phyloP scores from a whole-genome alignment of 805 yeast genomes.

The Ogataea parapolymorpha region DNA sequence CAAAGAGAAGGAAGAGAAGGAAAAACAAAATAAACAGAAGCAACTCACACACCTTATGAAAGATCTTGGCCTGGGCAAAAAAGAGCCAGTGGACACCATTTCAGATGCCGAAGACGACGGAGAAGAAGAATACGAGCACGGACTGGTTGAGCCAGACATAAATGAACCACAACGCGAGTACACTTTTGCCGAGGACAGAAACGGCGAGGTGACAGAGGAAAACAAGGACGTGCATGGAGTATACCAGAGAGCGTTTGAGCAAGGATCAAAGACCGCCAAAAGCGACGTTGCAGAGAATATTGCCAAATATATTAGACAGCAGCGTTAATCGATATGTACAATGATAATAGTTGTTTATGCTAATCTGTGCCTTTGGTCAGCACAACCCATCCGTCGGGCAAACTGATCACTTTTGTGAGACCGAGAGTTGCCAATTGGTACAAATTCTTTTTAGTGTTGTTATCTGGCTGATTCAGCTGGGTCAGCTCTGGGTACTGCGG shows the following conservation, averaged over 20 bases:
- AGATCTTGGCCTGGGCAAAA: slow-evolving; percentile 67
- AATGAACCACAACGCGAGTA: slow-evolving; percentile 54
- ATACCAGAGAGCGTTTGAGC: slow-evolving; percentile 70
- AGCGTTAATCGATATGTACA: slow-evolving; percentile 13
- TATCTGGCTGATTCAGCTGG: slow-evolving; percentile 7
- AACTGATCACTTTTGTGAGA: slow-evolving; percentile 21
- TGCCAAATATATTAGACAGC: slow-evolving; percentile 53
- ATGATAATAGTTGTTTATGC: background rate
- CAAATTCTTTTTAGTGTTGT: slow-evolving; percentile 18
- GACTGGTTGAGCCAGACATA: slow-evolving; percentile 42
- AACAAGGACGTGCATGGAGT: slow-evolving; percentile 58
- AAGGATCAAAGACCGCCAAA: slow-evolving; percentile 57
- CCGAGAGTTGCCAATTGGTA: slow-evolving; percentile 26
- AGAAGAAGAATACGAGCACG: slow-evolving; percentile 39
- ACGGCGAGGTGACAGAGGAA: slow-evolving; percentile 52
- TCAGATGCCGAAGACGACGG: slow-evolving; percentile 45
- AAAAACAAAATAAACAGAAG: slow-evolving; percentile 65
- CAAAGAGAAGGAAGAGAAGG: slow-evolving; percentile 73
- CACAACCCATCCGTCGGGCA: slow-evolving; percentile 19
- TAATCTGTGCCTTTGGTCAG: slow-evolving; percentile 13
- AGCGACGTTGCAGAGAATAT: slow-evolving; percentile 70
- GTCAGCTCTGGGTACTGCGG: slow-evolving; percentile 24
- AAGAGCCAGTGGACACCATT: slow-evolving; percentile 44
- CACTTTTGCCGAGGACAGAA: slow-evolving; percentile 62
- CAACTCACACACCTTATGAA: slow-evolving; percentile 73